Evolutionary conservation across 2,329 filamentous ascomycete species (phyloP), one percentile per base, ranked within the genome.

Genomic region (Ciborinia camelliae): DNA sequence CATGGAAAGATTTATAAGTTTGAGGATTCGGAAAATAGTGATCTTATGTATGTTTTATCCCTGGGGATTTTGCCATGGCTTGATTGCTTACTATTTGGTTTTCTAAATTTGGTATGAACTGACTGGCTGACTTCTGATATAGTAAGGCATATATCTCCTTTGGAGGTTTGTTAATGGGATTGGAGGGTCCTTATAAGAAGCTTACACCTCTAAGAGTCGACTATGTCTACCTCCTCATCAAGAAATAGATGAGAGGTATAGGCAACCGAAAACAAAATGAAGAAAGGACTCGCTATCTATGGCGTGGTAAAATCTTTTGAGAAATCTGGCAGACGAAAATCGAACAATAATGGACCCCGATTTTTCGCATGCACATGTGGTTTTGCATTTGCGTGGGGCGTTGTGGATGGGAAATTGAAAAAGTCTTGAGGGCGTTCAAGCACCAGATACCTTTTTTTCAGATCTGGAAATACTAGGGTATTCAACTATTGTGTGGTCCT

Each of bases 141-240:
- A 98, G 94, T 76, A 96, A 97, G 77, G 91, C 92, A 35, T 99
- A 94, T 78, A 84, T 96, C 71, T 97, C 92, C 1, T 99, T 97
- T 73, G 95, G 95, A 55, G 95, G 95, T 9, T 81, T 99, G 69
- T 79, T 99, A 73, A 88, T 98, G 79, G 92, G 90, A 73, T 84
- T 99, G 64, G 90, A 97, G 74, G 95, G 96, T 7, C 95, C 95
- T 2, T 95, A 96, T 78, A 96, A 95, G 83, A 97, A 97, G 81
- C 86, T 99, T 68, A 96, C 90, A 41, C 90, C 92, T 35, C 80
- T 99, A 74, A 87, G 92, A 73, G 94, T 97, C 73, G 95, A 99
- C 77, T 89, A 97, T 75, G 87, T 96, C 69, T 99, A 99, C 76
- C 84, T 99, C 67, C 84, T 98, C 67, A 82, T 96, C 72, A 99